Evolutionary conservation across 225 moss, liverwort and hornwort species (phyloP), one percentile per base, ranked within the genome.

Genomic region (Takakia lepidozioides): DNA sequence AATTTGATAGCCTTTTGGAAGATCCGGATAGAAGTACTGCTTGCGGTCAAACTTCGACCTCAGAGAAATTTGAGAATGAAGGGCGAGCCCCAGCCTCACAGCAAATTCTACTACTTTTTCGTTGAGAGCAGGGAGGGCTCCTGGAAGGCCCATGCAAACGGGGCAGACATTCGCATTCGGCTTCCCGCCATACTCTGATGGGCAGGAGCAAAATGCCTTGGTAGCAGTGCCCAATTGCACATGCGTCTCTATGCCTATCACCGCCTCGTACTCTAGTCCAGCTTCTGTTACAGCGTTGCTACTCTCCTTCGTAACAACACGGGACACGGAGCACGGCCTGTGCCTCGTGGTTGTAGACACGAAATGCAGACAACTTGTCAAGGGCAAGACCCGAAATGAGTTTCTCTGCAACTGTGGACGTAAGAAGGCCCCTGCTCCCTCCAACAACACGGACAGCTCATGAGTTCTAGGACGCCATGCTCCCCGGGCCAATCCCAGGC

Each of bases 21-120:
- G 82, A 62, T 98, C 95, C 25, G 95, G 87, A 62, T 98, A 98
- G 53, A 98, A 98, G 34, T 98, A 98, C 80, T 98, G 95, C 78
- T 98, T 98, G 51, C 95, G 58, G 51, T 98, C 95, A 46, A 91
- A 98, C 69, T 98, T 98, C 18, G 91, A 91, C 46, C 65, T 78
- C 19, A 85, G 65, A 2, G 95, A 80, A 29, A 98, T 81, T 30
- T 66, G 52, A 4, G 84, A 85, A 42, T 87, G 80, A 27, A 98
- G 60, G 7, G 95, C 95, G 23, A 87, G 75, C 7, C 87, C 95
- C 29, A 98, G 72, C 67, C 78, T 82, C 3, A 98, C 95, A 16
- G 82, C 95, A 40, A 63, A 87, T 61, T 91, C 87, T 44, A 98
- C 91, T 38, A 87, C 85, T 27, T 30, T 71, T 67, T 64, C 73